Percentiles rank a stretch among this genome's conserved stretches.
phyloP scores from a whole-genome alignment of 2,329 filamentous ascomycete genomes.

The Trichoderma hamatum region DNA sequence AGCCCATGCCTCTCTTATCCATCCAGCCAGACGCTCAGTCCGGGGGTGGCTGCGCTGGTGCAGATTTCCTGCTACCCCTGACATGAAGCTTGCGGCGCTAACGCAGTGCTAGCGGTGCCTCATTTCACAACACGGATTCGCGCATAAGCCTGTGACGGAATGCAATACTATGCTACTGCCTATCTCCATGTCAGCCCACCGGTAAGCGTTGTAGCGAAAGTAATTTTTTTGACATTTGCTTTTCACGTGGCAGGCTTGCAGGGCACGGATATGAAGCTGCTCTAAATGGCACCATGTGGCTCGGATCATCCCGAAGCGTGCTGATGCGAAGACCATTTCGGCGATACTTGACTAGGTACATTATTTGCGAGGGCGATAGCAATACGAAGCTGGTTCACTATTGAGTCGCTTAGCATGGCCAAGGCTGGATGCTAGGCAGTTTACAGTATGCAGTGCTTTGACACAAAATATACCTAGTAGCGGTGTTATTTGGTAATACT shows the following conservation, averaged over 20 bases:
- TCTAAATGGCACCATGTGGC: constrained; percentile 6
- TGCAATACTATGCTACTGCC: background rate
- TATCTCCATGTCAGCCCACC: background rate
- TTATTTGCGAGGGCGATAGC: background rate
- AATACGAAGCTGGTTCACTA: background rate
- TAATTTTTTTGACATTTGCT: background rate
- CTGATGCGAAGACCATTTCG: background rate
- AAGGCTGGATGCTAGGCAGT: background rate
- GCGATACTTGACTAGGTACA: background rate
- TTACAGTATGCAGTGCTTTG: background rate
- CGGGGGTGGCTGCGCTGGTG: background rate
- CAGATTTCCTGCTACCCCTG: background rate
- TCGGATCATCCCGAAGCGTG: constrained; percentile 19
- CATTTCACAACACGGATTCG: constrained; percentile 15
- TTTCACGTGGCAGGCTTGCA: constrained; percentile 12
- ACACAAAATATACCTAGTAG: background rate
- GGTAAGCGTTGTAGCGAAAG: background rate
- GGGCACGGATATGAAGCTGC: constrained; percentile 11
- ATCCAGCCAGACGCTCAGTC: background rate
- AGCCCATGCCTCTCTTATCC: background rate
- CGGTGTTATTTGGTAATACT: too few species aligned
- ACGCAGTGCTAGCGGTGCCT: constrained; percentile 16
- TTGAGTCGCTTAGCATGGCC: background rate
- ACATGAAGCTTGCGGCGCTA: constrained; percentile 10
- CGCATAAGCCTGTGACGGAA: background rate